These are phyloP conservation scores for Cytidiella melzeri DNA, from an alignment of 768 basidiomycete genomes.

Conservation along the genomic window DNA sequence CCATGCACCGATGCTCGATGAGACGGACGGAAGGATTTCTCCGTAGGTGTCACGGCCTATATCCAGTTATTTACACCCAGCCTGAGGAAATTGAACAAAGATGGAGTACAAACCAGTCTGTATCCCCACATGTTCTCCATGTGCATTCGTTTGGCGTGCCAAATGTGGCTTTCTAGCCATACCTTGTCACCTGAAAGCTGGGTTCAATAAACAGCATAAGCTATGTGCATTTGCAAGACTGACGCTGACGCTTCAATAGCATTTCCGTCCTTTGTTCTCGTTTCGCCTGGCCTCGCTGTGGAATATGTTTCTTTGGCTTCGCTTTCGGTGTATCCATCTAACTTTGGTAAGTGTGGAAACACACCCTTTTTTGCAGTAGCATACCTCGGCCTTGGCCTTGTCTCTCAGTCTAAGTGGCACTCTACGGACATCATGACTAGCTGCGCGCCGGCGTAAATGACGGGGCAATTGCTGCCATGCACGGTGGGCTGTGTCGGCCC, in stretches of 20 bases:
- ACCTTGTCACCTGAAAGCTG: slow-evolving; percentile 60
- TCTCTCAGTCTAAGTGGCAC: slow-evolving; percentile 81
- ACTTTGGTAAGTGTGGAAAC: no score
- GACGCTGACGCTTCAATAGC: slow-evolving; percentile 73
- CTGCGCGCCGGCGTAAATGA: slow-evolving; percentile 86
- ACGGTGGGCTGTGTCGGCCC: slow-evolving; percentile 66
- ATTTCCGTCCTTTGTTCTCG: slow-evolving; percentile 50
- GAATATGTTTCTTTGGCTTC: slow-evolving; percentile 38
- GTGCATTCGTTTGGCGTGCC: slow-evolving; percentile 95
- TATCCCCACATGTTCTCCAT: slow-evolving; percentile 95
- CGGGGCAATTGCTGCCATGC: slow-evolving; percentile 93
- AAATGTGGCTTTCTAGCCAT: slow-evolving; percentile 96
- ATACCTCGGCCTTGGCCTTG: slow-evolving; percentile 79
- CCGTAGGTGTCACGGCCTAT: slow-evolving; percentile 80
- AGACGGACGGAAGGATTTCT: slow-evolving; percentile 88
- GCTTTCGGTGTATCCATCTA: slow-evolving; percentile 43
- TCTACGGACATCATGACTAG: slow-evolving; percentile 89
- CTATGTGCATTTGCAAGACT: slow-evolving; percentile 6
- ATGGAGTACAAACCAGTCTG: slow-evolving; percentile 48
- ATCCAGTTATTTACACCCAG: no score
- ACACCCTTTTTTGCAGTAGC: no score
- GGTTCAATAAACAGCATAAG: not conserved
- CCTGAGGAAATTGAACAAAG: not conserved
- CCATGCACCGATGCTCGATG: slow-evolving; percentile 84
- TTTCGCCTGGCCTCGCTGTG: slow-evolving; percentile 60